Conservation (phyloP, 176 grass and related monocot species). For the Typha latifolia region DNA sequence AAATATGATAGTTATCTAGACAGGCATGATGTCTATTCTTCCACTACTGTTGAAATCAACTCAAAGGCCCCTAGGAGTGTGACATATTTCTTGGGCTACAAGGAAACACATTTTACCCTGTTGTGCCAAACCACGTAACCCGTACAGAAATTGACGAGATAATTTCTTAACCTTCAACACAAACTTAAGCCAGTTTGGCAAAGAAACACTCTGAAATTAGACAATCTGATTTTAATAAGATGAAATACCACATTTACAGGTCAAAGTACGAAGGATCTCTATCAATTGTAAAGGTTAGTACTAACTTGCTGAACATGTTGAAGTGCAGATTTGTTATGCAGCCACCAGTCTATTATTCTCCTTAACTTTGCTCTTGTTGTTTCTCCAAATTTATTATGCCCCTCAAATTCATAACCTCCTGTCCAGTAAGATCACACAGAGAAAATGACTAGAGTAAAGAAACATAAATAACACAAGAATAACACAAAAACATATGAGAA, state of each 20-base stretch:
- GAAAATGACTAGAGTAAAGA: constrained; percentile 10
- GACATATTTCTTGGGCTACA: background rate
- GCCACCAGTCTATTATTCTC: constrained; percentile 36
- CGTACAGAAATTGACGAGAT: no score
- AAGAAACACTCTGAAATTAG: no score
- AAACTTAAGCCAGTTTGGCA: no score
- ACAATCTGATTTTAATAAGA: background rate
- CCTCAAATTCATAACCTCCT: constrained; percentile 29
- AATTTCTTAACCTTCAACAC: no score
- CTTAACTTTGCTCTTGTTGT: constrained; percentile 42
- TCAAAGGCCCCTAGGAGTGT: background rate
- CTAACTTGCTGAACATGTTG: constrained; percentile 30
- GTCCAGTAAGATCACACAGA: constrained; percentile 1
- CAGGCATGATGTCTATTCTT: background rate
- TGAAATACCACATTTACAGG: constrained; percentile 5
- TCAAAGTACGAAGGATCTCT: background rate
- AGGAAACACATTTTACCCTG: background rate
- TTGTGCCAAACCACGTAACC: background rate
- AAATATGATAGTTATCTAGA: no score
- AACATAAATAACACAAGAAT: background rate
- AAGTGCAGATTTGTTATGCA: constrained; percentile 18
- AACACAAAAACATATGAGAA: background rate
- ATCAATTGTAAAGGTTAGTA: background rate
- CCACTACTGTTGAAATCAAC: background rate
- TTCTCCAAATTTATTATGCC: constrained; percentile 29